phyloP scores from a whole-genome alignment of 2,329 filamentous ascomycete species.

The Alternaria arborescens region DNA sequence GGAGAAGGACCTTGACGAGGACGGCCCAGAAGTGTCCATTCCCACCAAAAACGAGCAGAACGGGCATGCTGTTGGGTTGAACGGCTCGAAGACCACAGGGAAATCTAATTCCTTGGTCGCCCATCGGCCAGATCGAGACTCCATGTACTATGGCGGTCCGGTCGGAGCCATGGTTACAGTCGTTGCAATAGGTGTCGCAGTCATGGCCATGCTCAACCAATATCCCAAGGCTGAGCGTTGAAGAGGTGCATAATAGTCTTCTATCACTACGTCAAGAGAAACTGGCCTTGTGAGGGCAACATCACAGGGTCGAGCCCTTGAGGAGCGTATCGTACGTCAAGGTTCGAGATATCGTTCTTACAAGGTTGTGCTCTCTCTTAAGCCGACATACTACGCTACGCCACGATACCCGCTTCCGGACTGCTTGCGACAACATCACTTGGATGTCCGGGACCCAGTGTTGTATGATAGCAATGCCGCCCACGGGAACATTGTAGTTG shows the following conservation, averaged over 20 bases:
- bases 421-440: conserved; percentile 1
- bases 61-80: conserved; percentile 38
- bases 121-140: conserved; percentile 37
- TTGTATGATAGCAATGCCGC: neutral
- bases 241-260: conserved; percentile 25
- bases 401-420: neutral
- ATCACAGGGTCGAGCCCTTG: neutral
- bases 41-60: conserved; percentile 38
- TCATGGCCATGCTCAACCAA: conserved; percentile 54
- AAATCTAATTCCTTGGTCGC: conserved; percentile 38
- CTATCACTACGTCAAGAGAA: conserved; percentile 7
- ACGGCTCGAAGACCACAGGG: conserved; percentile 30
- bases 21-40: conserved; percentile 31
- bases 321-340: neutral
- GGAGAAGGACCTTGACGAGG: conserved; percentile 40
- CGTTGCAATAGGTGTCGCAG: conserved; percentile 52
- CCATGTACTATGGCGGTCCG: conserved; percentile 49
- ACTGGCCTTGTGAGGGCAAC: conserved; percentile 3
- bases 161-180: conserved; percentile 51
- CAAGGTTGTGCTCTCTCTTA: conserved; percentile 1
- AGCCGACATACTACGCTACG: neutral
- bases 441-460: neutral
- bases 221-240: conserved; percentile 58
- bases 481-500: neutral
- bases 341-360: neutral